Conservation (phyloP, 345 rosid genomes). For the Salix caprea region DNA sequence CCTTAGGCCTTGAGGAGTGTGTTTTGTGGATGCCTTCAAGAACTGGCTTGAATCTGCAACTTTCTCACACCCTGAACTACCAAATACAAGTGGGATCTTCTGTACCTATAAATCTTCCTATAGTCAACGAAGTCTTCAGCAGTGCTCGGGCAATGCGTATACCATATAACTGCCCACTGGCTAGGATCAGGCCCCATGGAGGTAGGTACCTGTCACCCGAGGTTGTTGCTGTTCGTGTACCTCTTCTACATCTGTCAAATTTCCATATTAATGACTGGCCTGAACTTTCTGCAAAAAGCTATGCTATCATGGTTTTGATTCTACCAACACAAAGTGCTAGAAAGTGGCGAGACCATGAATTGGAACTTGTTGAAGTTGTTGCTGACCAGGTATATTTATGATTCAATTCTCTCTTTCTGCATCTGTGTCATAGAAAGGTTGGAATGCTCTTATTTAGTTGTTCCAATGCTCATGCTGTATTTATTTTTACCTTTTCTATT, state of each 20-base stretch:
- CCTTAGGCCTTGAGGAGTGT: slow-evolving; percentile 79
- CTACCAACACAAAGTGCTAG: slow-evolving; percentile 80
- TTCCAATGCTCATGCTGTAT: background rate
- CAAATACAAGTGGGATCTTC: slow-evolving; percentile 58
- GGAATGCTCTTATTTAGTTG: background rate
- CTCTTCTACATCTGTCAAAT: slow-evolving; percentile 73
- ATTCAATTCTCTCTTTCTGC: slow-evolving; percentile 8
- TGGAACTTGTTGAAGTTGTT: slow-evolving; percentile 90
- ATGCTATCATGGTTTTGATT: slow-evolving; percentile 84
- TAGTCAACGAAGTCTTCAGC: slow-evolving; percentile 59
- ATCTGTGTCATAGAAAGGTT: background rate
- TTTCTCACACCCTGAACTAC: slow-evolving; percentile 68
- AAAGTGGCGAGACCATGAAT: slow-evolving; percentile 87
- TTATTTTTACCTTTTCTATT: no score
- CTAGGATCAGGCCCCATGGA: slow-evolving; percentile 61
- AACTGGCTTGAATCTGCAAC: slow-evolving; percentile 53
- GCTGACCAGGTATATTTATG: slow-evolving; percentile 73
- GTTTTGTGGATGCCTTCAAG: slow-evolving; percentile 95
- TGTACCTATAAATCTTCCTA: slow-evolving; percentile 54
- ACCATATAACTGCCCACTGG: slow-evolving; percentile 69
- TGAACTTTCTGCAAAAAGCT: slow-evolving; percentile 69
- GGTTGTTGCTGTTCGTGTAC: slow-evolving; percentile 92
- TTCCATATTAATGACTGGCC: slow-evolving; percentile 87
- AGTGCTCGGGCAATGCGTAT: slow-evolving; percentile 63
- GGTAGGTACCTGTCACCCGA: slow-evolving; percentile 65